Conservation (phyloP, 305 asterid species). For the Withania somnifera region DNA sequence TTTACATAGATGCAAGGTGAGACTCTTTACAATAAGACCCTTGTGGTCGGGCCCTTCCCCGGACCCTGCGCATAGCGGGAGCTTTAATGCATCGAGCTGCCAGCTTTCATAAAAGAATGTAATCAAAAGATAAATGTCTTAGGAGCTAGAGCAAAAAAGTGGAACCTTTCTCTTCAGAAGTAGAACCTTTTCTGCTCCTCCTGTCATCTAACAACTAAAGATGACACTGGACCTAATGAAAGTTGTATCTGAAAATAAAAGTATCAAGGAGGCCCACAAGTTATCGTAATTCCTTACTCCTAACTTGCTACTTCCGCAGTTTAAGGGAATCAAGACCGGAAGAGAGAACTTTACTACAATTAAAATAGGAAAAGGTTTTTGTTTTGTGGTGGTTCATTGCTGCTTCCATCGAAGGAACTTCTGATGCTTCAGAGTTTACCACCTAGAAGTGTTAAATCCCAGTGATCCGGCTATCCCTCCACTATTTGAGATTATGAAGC, state of each 20-base stretch:
- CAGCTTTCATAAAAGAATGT: not conserved
- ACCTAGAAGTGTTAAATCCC: not conserved
- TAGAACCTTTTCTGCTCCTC: conserved; percentile 63
- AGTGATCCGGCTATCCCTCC: not conserved
- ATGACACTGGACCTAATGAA: conserved; percentile 68
- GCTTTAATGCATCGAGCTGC: no score
- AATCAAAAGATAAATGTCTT: not conserved
- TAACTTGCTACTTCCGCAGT: not conserved
- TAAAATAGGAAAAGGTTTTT: not conserved
- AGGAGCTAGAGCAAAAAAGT: not conserved
- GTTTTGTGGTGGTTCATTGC: not conserved
- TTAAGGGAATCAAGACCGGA: not conserved
- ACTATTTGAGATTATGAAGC: not conserved
- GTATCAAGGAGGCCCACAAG: not conserved
- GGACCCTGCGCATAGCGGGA: no score
- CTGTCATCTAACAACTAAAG: conserved; percentile 82
- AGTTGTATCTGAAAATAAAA: conserved; percentile 58
- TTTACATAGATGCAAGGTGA: no score
- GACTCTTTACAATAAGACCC: no score
- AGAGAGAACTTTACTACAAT: not conserved
- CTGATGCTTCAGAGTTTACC: not conserved
- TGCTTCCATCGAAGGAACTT: not conserved
- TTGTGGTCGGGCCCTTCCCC: no score
- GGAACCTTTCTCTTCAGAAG: conserved; percentile 81
- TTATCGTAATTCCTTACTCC: not conserved